Evolutionary conservation across 1,284 basidiomycete species (phyloP).

Genomic region (Psilocybe mexicana): DNA sequence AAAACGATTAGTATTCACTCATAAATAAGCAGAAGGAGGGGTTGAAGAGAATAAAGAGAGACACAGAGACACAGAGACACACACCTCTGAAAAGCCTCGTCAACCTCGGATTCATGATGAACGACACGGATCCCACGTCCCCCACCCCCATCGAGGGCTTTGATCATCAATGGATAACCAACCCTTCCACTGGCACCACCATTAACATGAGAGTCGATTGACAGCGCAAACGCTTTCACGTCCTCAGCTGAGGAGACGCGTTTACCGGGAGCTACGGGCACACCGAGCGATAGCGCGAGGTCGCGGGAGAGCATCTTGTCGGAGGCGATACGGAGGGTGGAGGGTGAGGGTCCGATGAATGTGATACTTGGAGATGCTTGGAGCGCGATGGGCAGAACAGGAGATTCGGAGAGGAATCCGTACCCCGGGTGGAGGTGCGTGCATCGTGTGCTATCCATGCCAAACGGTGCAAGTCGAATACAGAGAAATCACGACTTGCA

Average conservation of each 20-base stretch:
- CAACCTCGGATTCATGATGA: slow-evolving; percentile 25
- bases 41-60: no score
- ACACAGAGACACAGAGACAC: no score
- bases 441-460: slow-evolving; percentile 26
- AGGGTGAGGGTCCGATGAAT: slow-evolving; percentile 49
- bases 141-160: slow-evolving; percentile 57
- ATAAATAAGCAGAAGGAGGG: no score
- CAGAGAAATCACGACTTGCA: no score
- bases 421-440: slow-evolving; percentile 47
- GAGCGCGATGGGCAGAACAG: slow-evolving; percentile 42
- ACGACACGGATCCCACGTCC: slow-evolving; percentile 53
- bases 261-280: slow-evolving; percentile 46
- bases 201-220: background rate
- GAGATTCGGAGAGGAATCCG: slow-evolving; percentile 52
- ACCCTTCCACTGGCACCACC: background rate
- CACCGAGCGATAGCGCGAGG: slow-evolving; percentile 42
- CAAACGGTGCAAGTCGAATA: no score
- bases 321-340: slow-evolving; percentile 46
- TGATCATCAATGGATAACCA: slow-evolving; percentile 54
- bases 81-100: slow-evolving; percentile 45
- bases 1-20: no score
- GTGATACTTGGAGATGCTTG: slow-evolving; percentile 29
- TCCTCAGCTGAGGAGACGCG: slow-evolving; percentile 36
- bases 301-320: slow-evolving; percentile 56
- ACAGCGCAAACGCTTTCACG: slow-evolving; percentile 33